These are phyloP conservation scores for Triticum monococcum DNA, from an alignment of 176 grass and related monocot genomes.

Conservation along the genomic window DNA sequence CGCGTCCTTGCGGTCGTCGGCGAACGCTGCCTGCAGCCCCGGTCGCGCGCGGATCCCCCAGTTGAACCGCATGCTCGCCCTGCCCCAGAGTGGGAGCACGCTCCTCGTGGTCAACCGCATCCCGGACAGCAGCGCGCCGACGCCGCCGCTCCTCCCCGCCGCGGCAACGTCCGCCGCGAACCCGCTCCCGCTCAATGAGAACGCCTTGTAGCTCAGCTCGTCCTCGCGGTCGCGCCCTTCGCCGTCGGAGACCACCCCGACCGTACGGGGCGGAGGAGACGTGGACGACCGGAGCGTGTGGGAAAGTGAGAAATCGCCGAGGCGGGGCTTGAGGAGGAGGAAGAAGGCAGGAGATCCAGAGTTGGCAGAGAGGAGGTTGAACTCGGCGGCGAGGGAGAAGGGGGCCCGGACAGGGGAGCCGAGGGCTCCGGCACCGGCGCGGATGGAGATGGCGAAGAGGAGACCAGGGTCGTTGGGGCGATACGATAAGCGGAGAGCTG, in stretches of 20 bases:
- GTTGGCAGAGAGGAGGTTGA: slow-evolving; percentile 46
- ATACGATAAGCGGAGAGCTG: slow-evolving; percentile 69
- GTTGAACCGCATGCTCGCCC: slow-evolving; percentile 61
- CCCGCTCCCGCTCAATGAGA: slow-evolving; percentile 47
- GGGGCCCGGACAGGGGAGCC: slow-evolving; percentile 60
- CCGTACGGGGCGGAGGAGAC: slow-evolving; percentile 7
- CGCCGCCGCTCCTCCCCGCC: slow-evolving; percentile 25
- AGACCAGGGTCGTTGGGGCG: slow-evolving; percentile 55
- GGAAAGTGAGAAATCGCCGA: slow-evolving; percentile 76
- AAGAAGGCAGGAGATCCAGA: slow-evolving; percentile 52
- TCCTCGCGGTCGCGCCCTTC: neutral
- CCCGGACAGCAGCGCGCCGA: slow-evolving; percentile 57
- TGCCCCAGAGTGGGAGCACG: slow-evolving; percentile 59
- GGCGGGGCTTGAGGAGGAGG: slow-evolving; percentile 66
- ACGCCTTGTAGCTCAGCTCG: slow-evolving; percentile 15
- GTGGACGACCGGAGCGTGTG: slow-evolving; percentile 46
- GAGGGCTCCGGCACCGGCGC: slow-evolving; percentile 56
- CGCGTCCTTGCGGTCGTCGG: neutral
- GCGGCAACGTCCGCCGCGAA: slow-evolving; percentile 46
- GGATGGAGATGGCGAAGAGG: slow-evolving; percentile 67
- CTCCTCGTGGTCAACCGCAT: slow-evolving; percentile 68
- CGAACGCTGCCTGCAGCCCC: slow-evolving; percentile 35
- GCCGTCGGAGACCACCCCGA: slow-evolving; percentile 25
- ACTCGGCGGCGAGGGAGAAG: slow-evolving; percentile 74
- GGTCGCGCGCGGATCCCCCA: slow-evolving; percentile 75